A percentile compares a stretch with the other conserved stretches of the same genome.
Conservation (phyloP, 1,284 basidiomycete genomes). For the Clitocybe nebularis region DNA sequence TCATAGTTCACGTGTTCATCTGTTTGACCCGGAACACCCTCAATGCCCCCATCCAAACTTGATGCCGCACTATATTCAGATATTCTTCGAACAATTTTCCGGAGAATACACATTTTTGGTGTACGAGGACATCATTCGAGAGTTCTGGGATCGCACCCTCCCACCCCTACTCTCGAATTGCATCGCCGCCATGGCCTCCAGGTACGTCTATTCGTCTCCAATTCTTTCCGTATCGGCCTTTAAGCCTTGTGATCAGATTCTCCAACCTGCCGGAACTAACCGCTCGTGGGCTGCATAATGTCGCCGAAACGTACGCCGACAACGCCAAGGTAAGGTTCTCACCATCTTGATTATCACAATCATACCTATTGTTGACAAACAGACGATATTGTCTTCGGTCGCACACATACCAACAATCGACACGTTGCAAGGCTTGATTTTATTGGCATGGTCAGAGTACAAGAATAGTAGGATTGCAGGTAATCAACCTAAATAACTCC, state of each 20-base stretch:
- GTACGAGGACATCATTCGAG: conserved; percentile 56
- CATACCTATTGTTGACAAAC: no score
- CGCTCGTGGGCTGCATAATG: conserved; percentile 54
- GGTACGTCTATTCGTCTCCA: conserved; percentile 34
- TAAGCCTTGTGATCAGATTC: conserved; percentile 36
- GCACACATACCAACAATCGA: conserved; percentile 58
- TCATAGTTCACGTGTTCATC: conserved; percentile 36
- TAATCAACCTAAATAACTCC: conserved; percentile 25
- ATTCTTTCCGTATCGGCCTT: conserved; percentile 3
- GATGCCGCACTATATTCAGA: conserved; percentile 65
- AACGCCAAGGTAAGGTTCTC: conserved; percentile 59
- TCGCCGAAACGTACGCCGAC: conserved; percentile 62
- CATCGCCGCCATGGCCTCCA: conserved; percentile 66
- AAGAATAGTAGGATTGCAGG: conserved; percentile 52
- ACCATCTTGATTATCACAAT: no score
- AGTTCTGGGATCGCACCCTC: conserved; percentile 56
- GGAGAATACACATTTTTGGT: conserved; percentile 63
- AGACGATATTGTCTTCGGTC: conserved; percentile 51
- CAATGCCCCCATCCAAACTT: conserved; percentile 59
- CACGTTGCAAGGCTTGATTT: conserved; percentile 64
- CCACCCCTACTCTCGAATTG: conserved; percentile 63
- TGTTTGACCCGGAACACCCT: conserved; percentile 65
- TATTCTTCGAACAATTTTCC: conserved; percentile 63
- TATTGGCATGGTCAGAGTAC: conserved; percentile 72
- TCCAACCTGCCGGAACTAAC: conserved; percentile 58